Percentiles rank a stretch among this genome's conserved stretches.
These are phyloP conservation scores for Themeda triandra DNA, from an alignment of 176 grass and related monocot species.

Conservation along the genomic window DNA sequence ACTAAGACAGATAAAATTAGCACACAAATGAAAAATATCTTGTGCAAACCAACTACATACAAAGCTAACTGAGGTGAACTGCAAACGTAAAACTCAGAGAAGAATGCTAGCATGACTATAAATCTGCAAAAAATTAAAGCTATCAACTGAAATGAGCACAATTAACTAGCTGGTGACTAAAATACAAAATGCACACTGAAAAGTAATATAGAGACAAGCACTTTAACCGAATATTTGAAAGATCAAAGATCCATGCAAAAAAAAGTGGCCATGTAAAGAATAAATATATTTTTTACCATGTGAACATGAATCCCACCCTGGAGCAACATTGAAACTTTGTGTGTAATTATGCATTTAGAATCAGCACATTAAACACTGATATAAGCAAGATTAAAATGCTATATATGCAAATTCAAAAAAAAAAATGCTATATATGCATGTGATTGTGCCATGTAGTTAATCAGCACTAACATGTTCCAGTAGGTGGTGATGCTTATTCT, in stretches of 20 bases:
- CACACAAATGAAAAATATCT: not conserved
- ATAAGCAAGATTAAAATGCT: not conserved
- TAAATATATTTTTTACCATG: not conserved
- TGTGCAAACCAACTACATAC: not conserved
- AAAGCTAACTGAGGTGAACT: not conserved
- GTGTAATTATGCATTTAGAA: not conserved
- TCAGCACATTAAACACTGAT: not conserved
- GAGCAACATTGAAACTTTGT: not conserved
- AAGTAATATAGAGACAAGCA: not conserved
- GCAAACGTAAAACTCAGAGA: not conserved
- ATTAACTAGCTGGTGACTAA: not conserved
- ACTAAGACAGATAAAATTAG: not conserved
- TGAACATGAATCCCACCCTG: not conserved
- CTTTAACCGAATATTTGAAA: not conserved
- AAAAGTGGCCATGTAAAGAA: not conserved
- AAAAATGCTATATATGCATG: not conserved
- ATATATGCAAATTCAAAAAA: no score
- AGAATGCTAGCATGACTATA: not conserved
- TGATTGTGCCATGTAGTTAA: not conserved
- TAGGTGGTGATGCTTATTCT: not conserved
- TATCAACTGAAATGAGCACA: not conserved
- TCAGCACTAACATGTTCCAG: not conserved
- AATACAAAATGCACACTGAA: not conserved
- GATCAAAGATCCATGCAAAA: not conserved
- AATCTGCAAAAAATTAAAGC: not conserved